These are phyloP conservation scores for Phlyctochytrium planicorne DNA, from an alignment of 192 early-diverging fungal species.

Conservation along the genomic window DNA sequence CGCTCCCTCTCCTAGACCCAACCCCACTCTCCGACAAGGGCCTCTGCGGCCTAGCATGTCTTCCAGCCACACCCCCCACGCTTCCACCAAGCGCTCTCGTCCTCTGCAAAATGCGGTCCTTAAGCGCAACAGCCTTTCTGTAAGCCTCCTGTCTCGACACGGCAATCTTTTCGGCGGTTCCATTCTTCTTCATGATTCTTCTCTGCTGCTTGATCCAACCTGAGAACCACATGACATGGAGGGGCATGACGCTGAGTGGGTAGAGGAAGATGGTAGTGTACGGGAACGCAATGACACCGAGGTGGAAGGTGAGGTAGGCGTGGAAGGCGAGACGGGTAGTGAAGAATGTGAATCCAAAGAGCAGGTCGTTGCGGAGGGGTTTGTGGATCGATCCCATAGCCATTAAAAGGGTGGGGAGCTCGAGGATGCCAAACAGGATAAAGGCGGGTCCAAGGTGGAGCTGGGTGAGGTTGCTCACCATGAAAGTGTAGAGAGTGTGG, in stretches of 20 bases:
- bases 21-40: too few relatives aligned
- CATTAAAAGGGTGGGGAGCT: conserved; percentile 58
- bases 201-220: conserved; percentile 30
- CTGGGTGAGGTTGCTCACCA: conserved; percentile 41
- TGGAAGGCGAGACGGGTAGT: conserved; percentile 59
- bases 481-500: conserved; percentile 55
- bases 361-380: conserved; percentile 44
- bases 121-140: not conserved
- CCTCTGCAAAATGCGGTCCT: not conserved
- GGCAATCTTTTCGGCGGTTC: too few relatives aligned
- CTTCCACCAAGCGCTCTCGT: too few relatives aligned
- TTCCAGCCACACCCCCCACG: too few relatives aligned
- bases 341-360: conserved; percentile 57
- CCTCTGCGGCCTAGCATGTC: too few relatives aligned
- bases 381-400: conserved; percentile 52
- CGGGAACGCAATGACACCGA: not conserved
- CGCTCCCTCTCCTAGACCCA: too few relatives aligned
- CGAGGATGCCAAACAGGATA: conserved; percentile 49
- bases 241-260: conserved; percentile 23
- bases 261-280: conserved; percentile 6
- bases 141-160: too few relatives aligned
- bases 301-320: conserved; percentile 22
- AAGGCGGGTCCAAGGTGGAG: conserved; percentile 48
- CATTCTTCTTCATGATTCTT: too few relatives aligned
- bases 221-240: conserved; percentile 33